Percentiles rank a stretch among this genome's conserved stretches.
These are phyloP conservation scores for Pinguiococcus pyrenoidosus DNA, from an alignment of 108 stramenopile genomes.

Conservation along the genomic window DNA sequence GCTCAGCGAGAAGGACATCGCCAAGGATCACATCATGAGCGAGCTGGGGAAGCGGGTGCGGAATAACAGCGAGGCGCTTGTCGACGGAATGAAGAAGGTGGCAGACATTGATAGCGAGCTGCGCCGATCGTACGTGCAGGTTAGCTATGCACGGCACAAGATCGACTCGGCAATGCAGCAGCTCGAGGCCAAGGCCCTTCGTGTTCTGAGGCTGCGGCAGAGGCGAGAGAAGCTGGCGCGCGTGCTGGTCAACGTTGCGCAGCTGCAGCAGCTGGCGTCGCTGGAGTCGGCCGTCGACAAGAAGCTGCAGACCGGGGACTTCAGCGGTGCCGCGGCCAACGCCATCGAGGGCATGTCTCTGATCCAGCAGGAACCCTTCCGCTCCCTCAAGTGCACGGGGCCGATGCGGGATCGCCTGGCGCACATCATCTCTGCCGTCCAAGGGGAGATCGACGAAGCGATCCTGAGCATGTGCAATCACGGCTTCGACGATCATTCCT, in stretches of 20 bases:
- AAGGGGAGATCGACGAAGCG: no score
- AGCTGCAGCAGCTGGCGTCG: neutral
- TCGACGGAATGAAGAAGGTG: slow-evolving; percentile 23
- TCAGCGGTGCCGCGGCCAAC: slow-evolving; percentile 1
- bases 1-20: no score
- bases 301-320: slow-evolving; percentile 7
- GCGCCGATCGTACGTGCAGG: slow-evolving; percentile 12
- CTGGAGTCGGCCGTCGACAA: slow-evolving; percentile 1
- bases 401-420: no score
- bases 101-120: slow-evolving; percentile 14
- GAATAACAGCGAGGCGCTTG: slow-evolving; percentile 23
- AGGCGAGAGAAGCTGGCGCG: slow-evolving; percentile 3
- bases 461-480: no score
- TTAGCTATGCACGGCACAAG: slow-evolving; percentile 3
- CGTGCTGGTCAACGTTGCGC: neutral
- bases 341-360: neutral
- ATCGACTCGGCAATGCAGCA: slow-evolving; percentile 6
- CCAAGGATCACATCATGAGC: slow-evolving; percentile 16
- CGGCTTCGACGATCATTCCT: no score
- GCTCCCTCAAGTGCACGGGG: no score
- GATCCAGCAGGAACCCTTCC: neutral
- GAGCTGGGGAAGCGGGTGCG: slow-evolving; percentile 25
- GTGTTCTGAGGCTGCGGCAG: neutral
- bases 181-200: neutral
- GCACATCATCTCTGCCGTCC: no score